phyloP scores from a whole-genome alignment of 2,329 filamentous ascomycete genomes.

The Spiromastix sp. region DNA sequence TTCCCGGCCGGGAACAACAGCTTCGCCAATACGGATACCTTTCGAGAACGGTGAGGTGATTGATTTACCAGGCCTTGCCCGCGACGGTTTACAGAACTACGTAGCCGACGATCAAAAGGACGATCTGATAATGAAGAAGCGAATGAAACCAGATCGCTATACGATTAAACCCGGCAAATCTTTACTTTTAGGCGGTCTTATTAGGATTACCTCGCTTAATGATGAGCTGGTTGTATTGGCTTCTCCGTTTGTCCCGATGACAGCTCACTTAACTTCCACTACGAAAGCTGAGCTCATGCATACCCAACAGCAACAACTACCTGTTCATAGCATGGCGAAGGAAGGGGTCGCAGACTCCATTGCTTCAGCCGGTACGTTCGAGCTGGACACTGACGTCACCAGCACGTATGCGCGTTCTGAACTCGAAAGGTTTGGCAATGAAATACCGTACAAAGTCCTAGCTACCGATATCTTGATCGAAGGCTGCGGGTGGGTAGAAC shows the following conservation, averaged over 20 bases:
- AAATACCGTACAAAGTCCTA: slow-evolving; percentile 68
- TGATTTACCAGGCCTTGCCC: slow-evolving; percentile 76
- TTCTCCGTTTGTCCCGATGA: slow-evolving; percentile 77
- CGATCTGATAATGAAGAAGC: slow-evolving; percentile 67
- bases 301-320: slow-evolving; percentile 48
- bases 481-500: slow-evolving; percentile 85
- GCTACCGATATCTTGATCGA: slow-evolving; percentile 81
- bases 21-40: slow-evolving; percentile 84
- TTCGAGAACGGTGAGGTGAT: slow-evolving; percentile 89
- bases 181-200: slow-evolving; percentile 72
- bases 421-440: slow-evolving; percentile 47
- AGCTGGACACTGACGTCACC: slow-evolving; percentile 74
- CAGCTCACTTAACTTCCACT: slow-evolving; percentile 65
- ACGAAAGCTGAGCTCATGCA: slow-evolving; percentile 71
- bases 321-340: slow-evolving; percentile 53
- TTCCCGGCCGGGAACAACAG: slow-evolving; percentile 81
- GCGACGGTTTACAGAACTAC: slow-evolving; percentile 60
- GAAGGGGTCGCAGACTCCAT: slow-evolving; percentile 50
- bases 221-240: slow-evolving; percentile 58
- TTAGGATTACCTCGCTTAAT: slow-evolving; percentile 71
- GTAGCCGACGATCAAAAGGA: slow-evolving; percentile 56
- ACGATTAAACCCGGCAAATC: slow-evolving; percentile 67
- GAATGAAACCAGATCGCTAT: slow-evolving; percentile 62
- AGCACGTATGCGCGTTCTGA: slow-evolving; percentile 64
- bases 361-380: slow-evolving; percentile 61